phyloP scores from a whole-genome alignment of 345 rosid genomes.

The Syzygium jambos region DNA sequence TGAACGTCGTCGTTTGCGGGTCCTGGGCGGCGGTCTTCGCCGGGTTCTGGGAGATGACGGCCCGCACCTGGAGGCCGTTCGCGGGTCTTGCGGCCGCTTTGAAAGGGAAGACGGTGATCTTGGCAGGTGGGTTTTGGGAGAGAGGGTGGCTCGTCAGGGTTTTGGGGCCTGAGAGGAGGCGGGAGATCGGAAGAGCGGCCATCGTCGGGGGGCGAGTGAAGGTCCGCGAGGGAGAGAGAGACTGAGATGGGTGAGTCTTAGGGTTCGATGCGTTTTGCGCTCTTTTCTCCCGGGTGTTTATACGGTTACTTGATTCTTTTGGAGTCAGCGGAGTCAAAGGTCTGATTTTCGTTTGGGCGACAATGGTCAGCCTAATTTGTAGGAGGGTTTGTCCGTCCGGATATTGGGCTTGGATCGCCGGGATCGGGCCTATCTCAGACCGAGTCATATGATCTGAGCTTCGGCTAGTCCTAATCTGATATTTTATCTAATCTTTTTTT shows the following conservation, averaged over 20 bases:
- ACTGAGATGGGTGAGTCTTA: background rate
- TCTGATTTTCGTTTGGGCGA: no score
- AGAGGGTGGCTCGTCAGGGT: constrained; percentile 11
- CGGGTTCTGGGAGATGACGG: constrained; percentile 46
- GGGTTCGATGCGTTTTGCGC: no score
- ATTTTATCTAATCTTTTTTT: no score
- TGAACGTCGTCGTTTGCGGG: constrained; percentile 7
- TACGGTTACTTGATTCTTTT: no score
- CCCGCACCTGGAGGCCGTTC: constrained; percentile 24
- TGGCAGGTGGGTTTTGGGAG: constrained; percentile 26
- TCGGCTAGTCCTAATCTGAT: no score
- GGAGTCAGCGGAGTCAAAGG: no score
- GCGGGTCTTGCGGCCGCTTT: constrained; percentile 14
- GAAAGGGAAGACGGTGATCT: constrained; percentile 24
- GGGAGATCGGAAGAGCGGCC: constrained; percentile 10
- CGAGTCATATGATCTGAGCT: background rate
- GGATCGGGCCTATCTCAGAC: background rate
- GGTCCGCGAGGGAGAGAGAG: background rate
- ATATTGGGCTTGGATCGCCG: background rate
- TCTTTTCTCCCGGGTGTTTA: no score
- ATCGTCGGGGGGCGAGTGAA: background rate
- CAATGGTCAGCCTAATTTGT: background rate
- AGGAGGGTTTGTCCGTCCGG: background rate
- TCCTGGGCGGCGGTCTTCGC: constrained; percentile 17
- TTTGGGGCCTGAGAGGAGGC: constrained; percentile 8